A percentile compares a stretch with the other conserved stretches of the same genome.
These are phyloP conservation scores for Zygoascus bituminiphila DNA, from an alignment of 805 yeast genomes.

Conservation along the genomic window DNA sequence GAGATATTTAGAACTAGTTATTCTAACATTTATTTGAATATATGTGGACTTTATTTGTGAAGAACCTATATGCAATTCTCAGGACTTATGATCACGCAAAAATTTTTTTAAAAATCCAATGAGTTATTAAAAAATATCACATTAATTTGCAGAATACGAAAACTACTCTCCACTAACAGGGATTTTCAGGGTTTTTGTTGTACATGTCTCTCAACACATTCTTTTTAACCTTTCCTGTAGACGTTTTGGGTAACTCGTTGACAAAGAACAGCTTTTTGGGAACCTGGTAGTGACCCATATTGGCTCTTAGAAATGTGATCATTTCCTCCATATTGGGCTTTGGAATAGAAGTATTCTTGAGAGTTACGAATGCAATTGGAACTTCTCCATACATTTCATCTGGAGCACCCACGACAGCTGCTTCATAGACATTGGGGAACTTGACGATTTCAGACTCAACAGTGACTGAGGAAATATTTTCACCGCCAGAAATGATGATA, in stretches of 20 bases:
- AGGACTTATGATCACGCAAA: no score
- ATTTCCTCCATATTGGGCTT: slow-evolving; percentile 13
- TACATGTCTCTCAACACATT: slow-evolving; percentile 25
- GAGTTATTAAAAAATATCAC: background rate
- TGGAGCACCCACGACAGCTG: slow-evolving; percentile 28
- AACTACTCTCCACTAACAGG: background rate
- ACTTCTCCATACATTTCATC: slow-evolving; percentile 28
- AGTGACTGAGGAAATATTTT: slow-evolving; percentile 30
- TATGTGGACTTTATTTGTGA: no score
- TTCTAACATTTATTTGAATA: no score
- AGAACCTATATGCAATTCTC: no score
- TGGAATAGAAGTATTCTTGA: slow-evolving; percentile 7
- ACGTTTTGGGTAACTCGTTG: slow-evolving; percentile 28
- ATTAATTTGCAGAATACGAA: background rate
- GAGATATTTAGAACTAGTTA: no score
- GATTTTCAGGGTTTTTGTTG: background rate
- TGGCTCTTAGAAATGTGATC: slow-evolving; percentile 18
- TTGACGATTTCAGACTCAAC: slow-evolving; percentile 25
- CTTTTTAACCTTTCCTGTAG: slow-evolving; percentile 31
- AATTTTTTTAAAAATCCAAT: no score
- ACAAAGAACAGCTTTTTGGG: slow-evolving; percentile 24
- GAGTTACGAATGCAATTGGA: slow-evolving; percentile 27
- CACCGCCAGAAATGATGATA: slow-evolving; percentile 32
- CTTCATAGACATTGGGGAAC: slow-evolving; percentile 26
- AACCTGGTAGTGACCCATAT: slow-evolving; percentile 29